Conservation (phyloP, 164 flowering plant species). For the Magnolia sinica region DNA sequence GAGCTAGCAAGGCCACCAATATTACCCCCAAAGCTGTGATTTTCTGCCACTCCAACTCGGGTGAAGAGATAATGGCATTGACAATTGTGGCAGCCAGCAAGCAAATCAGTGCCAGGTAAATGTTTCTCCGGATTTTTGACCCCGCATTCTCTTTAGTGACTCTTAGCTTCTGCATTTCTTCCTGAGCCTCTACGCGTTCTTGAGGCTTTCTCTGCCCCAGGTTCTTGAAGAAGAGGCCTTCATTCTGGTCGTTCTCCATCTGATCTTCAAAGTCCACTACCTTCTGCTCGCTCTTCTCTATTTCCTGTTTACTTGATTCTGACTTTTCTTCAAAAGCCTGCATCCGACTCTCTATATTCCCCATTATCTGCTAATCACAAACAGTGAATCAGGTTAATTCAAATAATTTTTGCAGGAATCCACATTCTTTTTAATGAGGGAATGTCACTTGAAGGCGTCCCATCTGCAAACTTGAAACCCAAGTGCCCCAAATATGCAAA, state of each 20-base stretch:
- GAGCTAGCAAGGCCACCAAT: constrained; percentile 57
- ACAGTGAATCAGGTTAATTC: constrained; percentile 15
- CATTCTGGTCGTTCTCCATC: constrained; percentile 56
- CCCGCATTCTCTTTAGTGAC: constrained; percentile 50
- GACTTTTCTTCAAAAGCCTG: constrained; percentile 69
- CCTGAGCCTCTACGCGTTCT: constrained; percentile 45
- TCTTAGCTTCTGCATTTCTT: constrained; percentile 52
- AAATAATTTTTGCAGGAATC: constrained; percentile 3
- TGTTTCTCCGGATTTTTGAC: constrained; percentile 50
- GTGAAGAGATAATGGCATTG: constrained; percentile 42
- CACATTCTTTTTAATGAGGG: neutral
- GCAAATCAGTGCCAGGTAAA: constrained; percentile 66
- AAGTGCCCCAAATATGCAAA: too few relatives aligned
- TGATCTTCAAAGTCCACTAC: constrained; percentile 63
- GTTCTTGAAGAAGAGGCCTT: constrained; percentile 81
- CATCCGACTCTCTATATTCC: constrained; percentile 61
- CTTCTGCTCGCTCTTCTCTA: constrained; percentile 51
- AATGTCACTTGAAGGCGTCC: neutral
- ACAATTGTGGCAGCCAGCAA: constrained; percentile 40
- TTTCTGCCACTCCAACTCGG: constrained; percentile 53
- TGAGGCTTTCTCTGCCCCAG: constrained; percentile 38
- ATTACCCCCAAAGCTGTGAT: constrained; percentile 56
- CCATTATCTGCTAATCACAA: constrained; percentile 67
- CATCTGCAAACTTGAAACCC: too few relatives aligned
- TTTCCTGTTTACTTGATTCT: constrained; percentile 48